phyloP scores from a whole-genome alignment of 2,329 filamentous ascomycete species.

The Sarocladium strictum region DNA sequence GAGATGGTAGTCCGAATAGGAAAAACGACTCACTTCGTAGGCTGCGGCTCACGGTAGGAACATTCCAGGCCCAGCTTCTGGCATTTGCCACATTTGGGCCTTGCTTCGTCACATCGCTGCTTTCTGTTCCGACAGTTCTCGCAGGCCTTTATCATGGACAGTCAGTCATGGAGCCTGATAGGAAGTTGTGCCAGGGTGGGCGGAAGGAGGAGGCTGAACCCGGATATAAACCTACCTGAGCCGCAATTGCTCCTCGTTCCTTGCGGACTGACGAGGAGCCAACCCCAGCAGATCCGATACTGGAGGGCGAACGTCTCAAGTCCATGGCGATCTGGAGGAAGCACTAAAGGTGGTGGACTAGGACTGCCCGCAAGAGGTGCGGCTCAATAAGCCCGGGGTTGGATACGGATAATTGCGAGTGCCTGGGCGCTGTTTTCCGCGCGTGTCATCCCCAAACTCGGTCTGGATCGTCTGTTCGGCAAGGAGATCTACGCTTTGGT shows the following conservation, averaged over 20 bases:
- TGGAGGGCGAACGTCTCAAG: conserved; percentile 14
- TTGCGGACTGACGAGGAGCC: conserved; percentile 27
- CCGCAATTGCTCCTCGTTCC: conserved; percentile 33
- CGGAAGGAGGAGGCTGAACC: too few relatives aligned
- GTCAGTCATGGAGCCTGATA: too few relatives aligned
- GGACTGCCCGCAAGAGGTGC: too few relatives aligned
- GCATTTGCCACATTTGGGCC: conserved; percentile 56
- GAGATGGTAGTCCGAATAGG: conserved; percentile 4
- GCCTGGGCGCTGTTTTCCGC: too few relatives aligned
- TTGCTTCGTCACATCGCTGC: conserved; percentile 58
- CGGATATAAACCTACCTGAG: conserved; percentile 25
- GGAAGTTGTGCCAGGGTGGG: too few relatives aligned
- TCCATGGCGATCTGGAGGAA: neutral
- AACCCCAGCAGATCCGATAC: conserved; percentile 27
- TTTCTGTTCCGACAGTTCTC: conserved; percentile 55
- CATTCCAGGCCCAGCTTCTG: conserved; percentile 52
- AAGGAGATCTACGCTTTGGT: too few relatives aligned
- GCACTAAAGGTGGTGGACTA: too few relatives aligned
- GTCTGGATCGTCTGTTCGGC: too few relatives aligned
- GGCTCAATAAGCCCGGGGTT: too few relatives aligned
- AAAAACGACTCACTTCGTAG: conserved; percentile 50
- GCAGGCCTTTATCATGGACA: conserved; percentile 36
- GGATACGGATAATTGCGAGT: too few relatives aligned
- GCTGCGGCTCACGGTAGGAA: conserved; percentile 53
- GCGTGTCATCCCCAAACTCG: too few relatives aligned